Conservation (phyloP, 2,329 filamentous ascomycete species). For the Pleoardoris graminearum region DNA sequence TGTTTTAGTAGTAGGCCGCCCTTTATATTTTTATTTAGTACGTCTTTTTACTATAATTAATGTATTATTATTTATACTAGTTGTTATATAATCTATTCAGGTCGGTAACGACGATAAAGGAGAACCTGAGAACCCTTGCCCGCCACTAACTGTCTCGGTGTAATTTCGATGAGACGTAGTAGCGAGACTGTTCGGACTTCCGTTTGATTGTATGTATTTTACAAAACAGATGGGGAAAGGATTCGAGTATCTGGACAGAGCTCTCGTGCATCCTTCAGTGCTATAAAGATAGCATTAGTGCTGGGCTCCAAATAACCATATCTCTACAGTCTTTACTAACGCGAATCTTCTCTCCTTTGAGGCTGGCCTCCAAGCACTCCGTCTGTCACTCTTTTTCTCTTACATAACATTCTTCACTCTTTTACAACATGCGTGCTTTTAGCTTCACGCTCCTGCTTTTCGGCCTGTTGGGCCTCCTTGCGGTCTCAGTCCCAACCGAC, state of each 20-base stretch:
- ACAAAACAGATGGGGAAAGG: neutral
- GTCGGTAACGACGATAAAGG: no score
- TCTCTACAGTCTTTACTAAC: neutral
- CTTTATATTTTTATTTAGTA: no score
- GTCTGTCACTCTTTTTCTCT: conserved; percentile 1
- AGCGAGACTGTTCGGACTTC: neutral
- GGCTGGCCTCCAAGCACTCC: neutral
- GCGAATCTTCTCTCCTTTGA: neutral
- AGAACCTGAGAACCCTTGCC: no score
- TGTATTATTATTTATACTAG: no score
- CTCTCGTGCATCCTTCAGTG: neutral
- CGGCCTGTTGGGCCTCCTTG: conserved; percentile 1
- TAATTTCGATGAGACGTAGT: neutral
- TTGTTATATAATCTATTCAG: no score
- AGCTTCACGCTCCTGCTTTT: conserved; percentile 2
- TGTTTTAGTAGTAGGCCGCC: no score
- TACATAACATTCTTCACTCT: neutral
- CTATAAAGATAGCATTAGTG: neutral
- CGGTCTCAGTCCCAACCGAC: conserved; percentile 1
- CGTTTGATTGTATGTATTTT: neutral
- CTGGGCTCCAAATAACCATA: neutral
- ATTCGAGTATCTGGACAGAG: neutral
- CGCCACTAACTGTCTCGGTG: neutral
- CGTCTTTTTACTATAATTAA: no score
- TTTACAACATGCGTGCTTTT: conserved; percentile 3